Percentiles rank a stretch among this genome's conserved stretches.
Evolutionary conservation across 345 rosid genomes (phyloP).

Genomic region (Arabidopsis thaliana): TAIR10.1 NC_003070.9:10899001-10899500

Average conservation of each 20-base stretch:
- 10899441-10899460: slow-evolving; percentile 60
- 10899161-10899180: slow-evolving; percentile 54
- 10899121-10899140: slow-evolving; percentile 54
- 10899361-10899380: slow-evolving; percentile 53
- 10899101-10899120: slow-evolving; percentile 48
- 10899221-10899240: slow-evolving; percentile 51
- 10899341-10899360: slow-evolving; percentile 44
- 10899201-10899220: slow-evolving; percentile 62
- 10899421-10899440: slow-evolving; percentile 59
- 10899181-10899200: slow-evolving; percentile 53
- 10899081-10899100: slow-evolving; percentile 31
- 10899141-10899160: slow-evolving; percentile 42
- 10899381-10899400: slow-evolving; percentile 34
- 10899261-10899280: slow-evolving; percentile 41
- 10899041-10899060: slow-evolving; percentile 35
- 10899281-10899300: not conserved
- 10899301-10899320: slow-evolving; percentile 62
- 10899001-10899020: slow-evolving; percentile 44
- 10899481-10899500: slow-evolving; percentile 49
- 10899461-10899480: slow-evolving; percentile 59
- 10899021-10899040: slow-evolving; percentile 31
- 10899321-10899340: slow-evolving; percentile 53
- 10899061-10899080: slow-evolving; percentile 40
- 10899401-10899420: slow-evolving; percentile 65
- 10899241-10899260: slow-evolving; percentile 39